Conservation (phyloP, 1,139 yeast species). For the Fermentozyma sake region DNA sequence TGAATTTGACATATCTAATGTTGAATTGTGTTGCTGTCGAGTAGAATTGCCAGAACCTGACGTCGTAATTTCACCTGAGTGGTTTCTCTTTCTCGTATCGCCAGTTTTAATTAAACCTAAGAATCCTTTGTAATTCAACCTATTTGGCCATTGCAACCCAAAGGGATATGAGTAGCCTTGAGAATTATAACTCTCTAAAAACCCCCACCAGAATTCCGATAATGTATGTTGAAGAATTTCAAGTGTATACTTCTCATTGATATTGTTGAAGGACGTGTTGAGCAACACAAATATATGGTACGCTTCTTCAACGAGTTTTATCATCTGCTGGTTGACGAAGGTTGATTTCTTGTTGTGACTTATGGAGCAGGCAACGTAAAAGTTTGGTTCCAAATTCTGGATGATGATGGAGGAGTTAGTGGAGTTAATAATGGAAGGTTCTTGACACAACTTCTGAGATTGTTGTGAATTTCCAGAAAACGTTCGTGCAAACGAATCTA, state of each 20-base stretch:
- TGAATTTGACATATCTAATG: too few species aligned
- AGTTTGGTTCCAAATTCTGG: constrained; percentile 23
- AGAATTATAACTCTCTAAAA: constrained; percentile 23
- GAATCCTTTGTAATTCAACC: constrained; percentile 33
- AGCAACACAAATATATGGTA: constrained; percentile 24
- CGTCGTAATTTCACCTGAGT: too few species aligned
- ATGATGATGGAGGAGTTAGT: constrained; percentile 25
- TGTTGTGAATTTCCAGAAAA: constrained; percentile 10
- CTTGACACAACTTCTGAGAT: constrained; percentile 4
- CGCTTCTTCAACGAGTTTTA: constrained; percentile 18
- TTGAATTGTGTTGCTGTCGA: too few species aligned
- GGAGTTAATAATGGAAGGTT: constrained; percentile 18
- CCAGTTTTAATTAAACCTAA: constrained; percentile 31
- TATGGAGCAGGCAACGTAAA: constrained; percentile 26
- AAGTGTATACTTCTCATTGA: constrained; percentile 14
- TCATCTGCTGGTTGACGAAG: constrained; percentile 25
- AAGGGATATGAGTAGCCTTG: constrained; percentile 20
- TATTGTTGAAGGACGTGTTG: constrained; percentile 21
- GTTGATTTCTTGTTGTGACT: constrained; percentile 14
- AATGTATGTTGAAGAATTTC: constrained; percentile 16
- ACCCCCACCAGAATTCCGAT: constrained; percentile 27
- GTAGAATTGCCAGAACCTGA: too few species aligned
- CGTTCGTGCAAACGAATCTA: constrained; percentile 23
- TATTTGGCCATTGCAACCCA: constrained; percentile 34
- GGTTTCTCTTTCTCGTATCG: too few species aligned